Evolutionary conservation across 352 stramenopile species (phyloP).

Genomic region (Elongisporangium undulatum): DNA sequence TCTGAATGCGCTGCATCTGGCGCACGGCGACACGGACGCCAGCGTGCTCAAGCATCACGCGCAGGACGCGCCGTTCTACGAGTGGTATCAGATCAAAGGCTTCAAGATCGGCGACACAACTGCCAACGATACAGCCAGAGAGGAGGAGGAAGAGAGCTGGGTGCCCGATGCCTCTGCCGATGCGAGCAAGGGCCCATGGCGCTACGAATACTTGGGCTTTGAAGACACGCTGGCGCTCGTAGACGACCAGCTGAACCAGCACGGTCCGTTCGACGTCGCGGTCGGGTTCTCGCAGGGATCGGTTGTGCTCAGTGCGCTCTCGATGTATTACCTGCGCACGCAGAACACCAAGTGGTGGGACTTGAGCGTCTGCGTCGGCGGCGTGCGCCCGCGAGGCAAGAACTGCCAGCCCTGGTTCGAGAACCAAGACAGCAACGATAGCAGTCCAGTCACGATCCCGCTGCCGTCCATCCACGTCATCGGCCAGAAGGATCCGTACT

Average conservation of each 20-base stretch:
- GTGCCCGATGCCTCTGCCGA: not conserved
- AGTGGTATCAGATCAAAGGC: slow-evolving; percentile 42
- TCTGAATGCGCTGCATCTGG: slow-evolving; percentile 52
- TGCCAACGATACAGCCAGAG: slow-evolving; percentile 1
- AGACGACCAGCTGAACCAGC: slow-evolving; percentile 39
- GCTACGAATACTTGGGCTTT: slow-evolving; percentile 22
- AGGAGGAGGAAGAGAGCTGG: slow-evolving; percentile 35
- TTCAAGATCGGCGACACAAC: not conserved
- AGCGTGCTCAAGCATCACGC: slow-evolving; percentile 50
- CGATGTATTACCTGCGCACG: slow-evolving; percentile 51
- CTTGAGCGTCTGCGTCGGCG: slow-evolving; percentile 40
- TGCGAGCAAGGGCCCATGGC: slow-evolving; percentile 2
- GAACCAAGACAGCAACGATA: slow-evolving; percentile 16
- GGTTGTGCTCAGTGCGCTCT: slow-evolving; percentile 54
- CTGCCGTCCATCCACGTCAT: slow-evolving; percentile 58
- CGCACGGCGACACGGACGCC: slow-evolving; percentile 50
- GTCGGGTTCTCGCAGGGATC: slow-evolving; percentile 79
- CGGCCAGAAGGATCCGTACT: slow-evolving; percentile 44
- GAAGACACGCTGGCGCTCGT: slow-evolving; percentile 49
- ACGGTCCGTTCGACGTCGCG: slow-evolving; percentile 73
- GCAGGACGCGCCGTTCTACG: slow-evolving; percentile 63
- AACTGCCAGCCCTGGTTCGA: slow-evolving; percentile 27
- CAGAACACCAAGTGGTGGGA: slow-evolving; percentile 46
- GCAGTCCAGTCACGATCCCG: slow-evolving; percentile 20
- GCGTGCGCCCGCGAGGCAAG: slow-evolving; percentile 26